Base-by-base conservation (phyloP, 1,139 yeast genomes). In the Taphrina flavorubra region DNA sequence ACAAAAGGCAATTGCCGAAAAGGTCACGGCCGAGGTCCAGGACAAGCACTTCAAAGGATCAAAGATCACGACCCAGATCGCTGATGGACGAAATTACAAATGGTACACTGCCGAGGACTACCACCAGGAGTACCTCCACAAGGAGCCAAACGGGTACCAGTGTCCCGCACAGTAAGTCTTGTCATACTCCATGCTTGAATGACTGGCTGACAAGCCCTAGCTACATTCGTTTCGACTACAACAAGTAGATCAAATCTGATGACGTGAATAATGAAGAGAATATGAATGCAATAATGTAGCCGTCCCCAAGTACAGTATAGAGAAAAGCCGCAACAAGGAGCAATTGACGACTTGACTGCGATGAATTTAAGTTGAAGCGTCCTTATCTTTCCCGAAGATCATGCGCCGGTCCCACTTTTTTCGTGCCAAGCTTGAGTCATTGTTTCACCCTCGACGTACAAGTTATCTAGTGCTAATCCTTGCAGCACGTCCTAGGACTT, bases 61-160 rank as follows among this genome's bases (percentile, higher is more conserved):
- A 72, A 78, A 78, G 66, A 85, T 87, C 51, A 89, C 81, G 66
- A 92, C 98, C 0, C 80, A 80, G 65, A 85, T 92, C 68, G 90
- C 85, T 74, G 89, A 90, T 16, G 83, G 90, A 68, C 78, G 81
- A 68, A 82, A 82, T 69, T 94, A 91, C 84, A 51, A 68, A 36
- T 68, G 70, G 70, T 87, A 87, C 81, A 97, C 92, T 76, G 98
- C 98, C 20, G 99, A 94, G 78, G 92, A 87, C 51, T 94, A 92
- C 77, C 98, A 94, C 77, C 98, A 94, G 77, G 76, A 84, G 71
- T 94, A 94, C 77, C 81, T 92, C 75, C 82, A 83, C 68, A 87
- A 85, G 75, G 91, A 92, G 76, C 96, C 97, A 0, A 79, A 81
- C 4, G 97, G 97, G 3, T 72, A 64, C 16, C 69, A 65, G 42